Evolutionary conservation across 768 basidiomycete genomes (phyloP).

Genomic region (Mycena kentingensis): DNA sequence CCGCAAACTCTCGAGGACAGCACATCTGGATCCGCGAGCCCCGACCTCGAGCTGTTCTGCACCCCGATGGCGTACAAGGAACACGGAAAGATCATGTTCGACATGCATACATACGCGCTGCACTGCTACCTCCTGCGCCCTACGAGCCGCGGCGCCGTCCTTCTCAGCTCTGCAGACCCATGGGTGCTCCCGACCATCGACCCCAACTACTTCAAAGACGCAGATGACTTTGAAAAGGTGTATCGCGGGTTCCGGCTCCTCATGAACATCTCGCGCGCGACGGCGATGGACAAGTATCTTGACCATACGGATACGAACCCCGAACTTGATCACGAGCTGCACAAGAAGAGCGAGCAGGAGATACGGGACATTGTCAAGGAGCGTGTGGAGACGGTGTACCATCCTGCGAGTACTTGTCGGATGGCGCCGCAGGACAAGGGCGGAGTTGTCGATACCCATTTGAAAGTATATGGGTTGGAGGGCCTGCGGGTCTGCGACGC

Average conservation of each 20-base stretch:
- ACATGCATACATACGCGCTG: constrained; percentile 41
- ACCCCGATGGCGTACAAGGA: constrained; percentile 48
- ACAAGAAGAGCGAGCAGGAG: constrained; percentile 43
- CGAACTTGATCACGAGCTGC: constrained; percentile 43
- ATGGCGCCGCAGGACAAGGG: constrained; percentile 45
- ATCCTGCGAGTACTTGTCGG: constrained; percentile 47
- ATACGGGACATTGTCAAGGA: constrained; percentile 42
- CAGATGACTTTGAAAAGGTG: constrained; percentile 46
- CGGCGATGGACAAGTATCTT: constrained; percentile 41
- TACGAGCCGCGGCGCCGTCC: constrained; percentile 42
- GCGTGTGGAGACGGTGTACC: constrained; percentile 50
- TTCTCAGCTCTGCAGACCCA: constrained; percentile 43
- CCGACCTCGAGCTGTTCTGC: constrained; percentile 50
- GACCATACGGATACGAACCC: constrained; percentile 35
- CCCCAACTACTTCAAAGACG: constrained; percentile 45
- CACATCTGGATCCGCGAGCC: constrained; percentile 46
- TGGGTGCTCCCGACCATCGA: constrained; percentile 47
- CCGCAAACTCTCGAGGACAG: constrained; percentile 43
- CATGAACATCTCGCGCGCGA: constrained; percentile 40
- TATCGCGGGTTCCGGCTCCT: constrained; percentile 42
- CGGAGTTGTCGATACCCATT: constrained; percentile 30
- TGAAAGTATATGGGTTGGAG: constrained; percentile 37
- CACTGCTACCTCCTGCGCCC: constrained; percentile 48
- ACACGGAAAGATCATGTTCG: constrained; percentile 37
- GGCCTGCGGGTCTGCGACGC: constrained; percentile 51